Conservation (phyloP, 805 yeast species). For the Schwanniomyces yamadae region DNA sequence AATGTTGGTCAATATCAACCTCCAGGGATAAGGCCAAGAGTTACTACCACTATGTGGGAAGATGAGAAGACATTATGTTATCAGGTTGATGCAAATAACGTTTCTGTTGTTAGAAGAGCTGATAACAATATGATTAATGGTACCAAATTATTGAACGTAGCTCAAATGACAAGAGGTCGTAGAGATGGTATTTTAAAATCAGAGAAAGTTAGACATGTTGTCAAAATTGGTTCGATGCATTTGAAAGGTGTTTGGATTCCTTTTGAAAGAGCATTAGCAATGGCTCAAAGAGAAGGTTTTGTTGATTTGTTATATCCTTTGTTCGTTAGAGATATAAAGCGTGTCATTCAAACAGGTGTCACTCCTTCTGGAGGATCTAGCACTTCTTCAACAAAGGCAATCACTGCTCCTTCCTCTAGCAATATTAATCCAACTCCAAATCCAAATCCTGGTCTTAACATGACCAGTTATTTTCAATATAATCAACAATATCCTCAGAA, state of each 20-base stretch:
- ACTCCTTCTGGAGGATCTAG: constrained; percentile 25
- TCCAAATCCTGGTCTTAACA: constrained; percentile 5
- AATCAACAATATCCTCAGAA: constrained; percentile 11
- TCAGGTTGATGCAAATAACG: constrained; percentile 81
- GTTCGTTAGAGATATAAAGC: constrained; percentile 71
- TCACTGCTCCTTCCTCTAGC: constrained; percentile 11
- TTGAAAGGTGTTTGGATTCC: constrained; percentile 91
- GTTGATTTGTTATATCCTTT: constrained; percentile 64
- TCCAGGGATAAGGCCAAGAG: constrained; percentile 55
- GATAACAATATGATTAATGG: constrained; percentile 87
- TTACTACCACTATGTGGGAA: constrained; percentile 88
- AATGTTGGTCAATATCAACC: constrained; percentile 47
- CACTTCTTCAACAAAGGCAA: constrained; percentile 9
- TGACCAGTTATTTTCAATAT: constrained; percentile 14
- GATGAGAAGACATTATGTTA: constrained; percentile 83
- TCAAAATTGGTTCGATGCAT: constrained; percentile 85
- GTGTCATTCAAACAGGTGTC: constrained; percentile 47
- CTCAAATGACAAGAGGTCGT: constrained; percentile 85
- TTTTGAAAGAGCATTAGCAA: constrained; percentile 74
- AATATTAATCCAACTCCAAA: constrained; percentile 8
- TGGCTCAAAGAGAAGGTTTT: constrained; percentile 79
- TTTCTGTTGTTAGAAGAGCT: constrained; percentile 78
- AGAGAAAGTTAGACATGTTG: constrained; percentile 75
- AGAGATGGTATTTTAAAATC: constrained; percentile 81
- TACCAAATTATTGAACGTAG: constrained; percentile 77